Base-by-base conservation (phyloP, 805 yeast species). In the Nakazawaea ambrosiae region DNA sequence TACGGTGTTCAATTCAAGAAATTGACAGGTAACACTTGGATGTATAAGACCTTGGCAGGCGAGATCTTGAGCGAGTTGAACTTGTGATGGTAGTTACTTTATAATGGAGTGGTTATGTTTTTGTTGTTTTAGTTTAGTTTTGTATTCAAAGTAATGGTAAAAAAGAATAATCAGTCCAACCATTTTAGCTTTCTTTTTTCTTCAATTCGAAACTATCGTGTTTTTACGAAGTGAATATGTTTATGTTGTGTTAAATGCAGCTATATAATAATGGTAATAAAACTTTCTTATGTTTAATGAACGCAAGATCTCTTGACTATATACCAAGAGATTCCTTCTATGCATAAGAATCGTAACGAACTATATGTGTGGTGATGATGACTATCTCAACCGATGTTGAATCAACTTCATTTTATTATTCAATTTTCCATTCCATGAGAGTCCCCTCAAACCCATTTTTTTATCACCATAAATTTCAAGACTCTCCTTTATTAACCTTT, bases 1-100 rank as follows among this genome's bases (percentile, higher is more conserved):
- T 88, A 83, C 47, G 97, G 97, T 59, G 89, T 89, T 33, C 97
- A 90, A 57, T 88, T 89, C 66, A 90, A 90, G 68, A 89, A 89
- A 56, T 71, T 89, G 22, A 72, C 84, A 41, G 97, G 97, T 51
- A 88, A 90, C 56, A 86, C 96, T 2, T 89, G 97, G 97, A 75
- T 82, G 62, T 89, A 89, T 62, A 89, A 90, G 65, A 80, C 88
- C 8, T 66, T 89, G 53, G 97, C 97, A 2, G 79, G 90, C 38
- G 86, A 80, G 55, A 82, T 89, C 34, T 71, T 89, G 58, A 70
- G 70, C 42, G 83, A 82, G 47, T 66, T 85, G 55, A 78, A 81
- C 45, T 62, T 84, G 45, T 83, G 55, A 58, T 36, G 3, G 23
- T 12, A 25, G 24, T n/a, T n/a, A n/a, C n/a, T n/a, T n/a, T n/a